Conservation (phyloP, 2,329 filamentous ascomycete genomes). For the Alternaria ventricosa region DNA sequence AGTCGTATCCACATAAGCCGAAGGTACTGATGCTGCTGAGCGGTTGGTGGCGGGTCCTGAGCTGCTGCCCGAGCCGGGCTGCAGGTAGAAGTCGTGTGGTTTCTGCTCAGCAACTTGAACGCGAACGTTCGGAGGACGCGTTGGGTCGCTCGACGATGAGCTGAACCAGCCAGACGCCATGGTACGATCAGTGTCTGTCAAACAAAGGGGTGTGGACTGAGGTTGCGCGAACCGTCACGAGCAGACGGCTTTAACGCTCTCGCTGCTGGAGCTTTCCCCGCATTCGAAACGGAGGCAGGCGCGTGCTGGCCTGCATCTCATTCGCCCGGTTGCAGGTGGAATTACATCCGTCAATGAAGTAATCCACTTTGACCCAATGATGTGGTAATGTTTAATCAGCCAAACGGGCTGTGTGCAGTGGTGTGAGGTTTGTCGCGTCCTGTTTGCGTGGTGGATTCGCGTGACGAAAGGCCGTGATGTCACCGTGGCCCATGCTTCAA, state of each 20-base stretch:
- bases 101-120: conserved; percentile 40
- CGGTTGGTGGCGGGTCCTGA: conserved; percentile 13
- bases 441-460: conserved; percentile 1
- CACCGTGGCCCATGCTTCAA: conserved; percentile 1
- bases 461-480: conserved; percentile 8
- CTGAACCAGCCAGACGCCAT: conserved; percentile 42
- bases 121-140: conserved; percentile 37
- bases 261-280: conserved; percentile 30
- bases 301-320: conserved; percentile 3
- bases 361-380: conserved; percentile 6
- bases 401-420: background rate
- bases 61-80: conserved; percentile 28
- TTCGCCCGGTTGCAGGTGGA: conserved; percentile 8
- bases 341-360: background rate
- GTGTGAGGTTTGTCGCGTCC: background rate
- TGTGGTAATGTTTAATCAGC: conserved; percentile 7
- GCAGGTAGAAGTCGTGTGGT: conserved; percentile 43
- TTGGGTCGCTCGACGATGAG: conserved; percentile 26
- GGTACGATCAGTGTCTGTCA: conserved; percentile 1
- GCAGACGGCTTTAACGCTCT: conserved; percentile 13
- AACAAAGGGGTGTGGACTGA: conserved; percentile 1
- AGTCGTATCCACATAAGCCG: conserved; percentile 32
- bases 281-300: conserved; percentile 22
- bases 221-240: conserved; percentile 3
- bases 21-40: background rate